These are phyloP conservation scores for Entomortierella lignicola DNA, from an alignment of 192 early-diverging fungal genomes.

Conservation along the genomic window DNA sequence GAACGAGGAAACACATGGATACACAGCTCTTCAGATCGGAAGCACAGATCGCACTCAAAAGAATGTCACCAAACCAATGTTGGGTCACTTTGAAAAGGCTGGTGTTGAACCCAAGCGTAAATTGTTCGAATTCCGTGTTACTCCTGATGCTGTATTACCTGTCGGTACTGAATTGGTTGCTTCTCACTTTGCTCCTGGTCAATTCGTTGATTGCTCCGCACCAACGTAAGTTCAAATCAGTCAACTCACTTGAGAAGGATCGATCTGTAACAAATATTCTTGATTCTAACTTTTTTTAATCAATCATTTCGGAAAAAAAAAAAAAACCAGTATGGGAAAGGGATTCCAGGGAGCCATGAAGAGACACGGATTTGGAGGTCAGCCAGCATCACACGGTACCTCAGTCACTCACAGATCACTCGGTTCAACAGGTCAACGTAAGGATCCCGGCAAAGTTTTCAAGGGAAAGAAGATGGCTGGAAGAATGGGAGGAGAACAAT, in stretches of 20 bases:
- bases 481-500: slow-evolving; percentile 88
- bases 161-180: slow-evolving; percentile 81
- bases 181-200: slow-evolving; percentile 94
- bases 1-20: slow-evolving; percentile 63
- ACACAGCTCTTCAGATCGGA: slow-evolving; percentile 76
- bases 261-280: too few species aligned
- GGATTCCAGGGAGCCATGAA: slow-evolving; percentile 99
- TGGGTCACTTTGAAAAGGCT: slow-evolving; percentile 79
- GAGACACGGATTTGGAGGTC: slow-evolving; percentile 91
- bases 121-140: slow-evolving; percentile 85
- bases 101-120: slow-evolving; percentile 82
- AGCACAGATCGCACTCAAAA: slow-evolving; percentile 68
- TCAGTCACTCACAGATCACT: slow-evolving; percentile 89
- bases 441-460: slow-evolving; percentile 89
- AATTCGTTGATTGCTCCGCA: slow-evolving; percentile 92
- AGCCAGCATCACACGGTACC: slow-evolving; percentile 93
- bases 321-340: slow-evolving; percentile 80
- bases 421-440: slow-evolving; percentile 89
- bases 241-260: too few species aligned
- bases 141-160: slow-evolving; percentile 87
- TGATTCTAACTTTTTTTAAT: background rate
- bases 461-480: slow-evolving; percentile 99
- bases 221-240: slow-evolving; percentile 79
- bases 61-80: slow-evolving; percentile 75
- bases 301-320: background rate